Conservation (phyloP, 129 eudicot genomes). For the Flaveria robusta region DNA sequence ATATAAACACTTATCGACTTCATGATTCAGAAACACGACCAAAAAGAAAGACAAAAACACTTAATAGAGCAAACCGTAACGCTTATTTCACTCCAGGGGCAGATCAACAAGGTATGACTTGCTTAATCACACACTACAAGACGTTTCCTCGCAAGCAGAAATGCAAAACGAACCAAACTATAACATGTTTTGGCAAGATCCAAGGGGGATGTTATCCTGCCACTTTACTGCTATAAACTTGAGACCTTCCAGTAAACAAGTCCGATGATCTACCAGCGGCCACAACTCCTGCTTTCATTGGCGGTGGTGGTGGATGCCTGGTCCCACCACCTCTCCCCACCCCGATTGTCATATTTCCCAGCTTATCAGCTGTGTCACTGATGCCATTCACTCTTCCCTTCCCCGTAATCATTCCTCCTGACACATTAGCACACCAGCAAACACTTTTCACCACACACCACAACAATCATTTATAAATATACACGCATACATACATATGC, state of each 20-base stretch:
- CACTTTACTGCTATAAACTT: constrained; percentile 59
- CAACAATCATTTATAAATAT: background rate
- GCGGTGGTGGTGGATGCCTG: constrained; percentile 44
- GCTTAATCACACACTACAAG: background rate
- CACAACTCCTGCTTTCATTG: constrained; percentile 76
- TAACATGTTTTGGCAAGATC: background rate
- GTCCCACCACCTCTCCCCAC: constrained; percentile 40
- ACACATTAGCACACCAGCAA: background rate
- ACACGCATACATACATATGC: no score
- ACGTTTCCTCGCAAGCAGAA: constrained; percentile 16
- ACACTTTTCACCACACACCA: background rate
- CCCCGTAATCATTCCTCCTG: constrained; percentile 53
- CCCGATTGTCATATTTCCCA: constrained; percentile 59
- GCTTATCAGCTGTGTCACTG: constrained; percentile 58
- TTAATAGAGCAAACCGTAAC: background rate
- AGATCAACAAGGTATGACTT: background rate
- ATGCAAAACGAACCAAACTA: background rate
- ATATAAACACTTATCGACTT: background rate
- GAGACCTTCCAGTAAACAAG: constrained; percentile 59
- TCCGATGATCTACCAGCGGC: constrained; percentile 54
- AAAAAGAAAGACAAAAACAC: background rate
- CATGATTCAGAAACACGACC: background rate
- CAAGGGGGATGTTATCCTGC: constrained; percentile 52
- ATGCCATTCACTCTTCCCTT: constrained; percentile 55
- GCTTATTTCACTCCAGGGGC: background rate